A percentile compares a stretch with the other conserved stretches of the same genome.
Evolutionary conservation across 148 eudicot species (phyloP).

Genomic region (Suaeda aralocaspica): DNA sequence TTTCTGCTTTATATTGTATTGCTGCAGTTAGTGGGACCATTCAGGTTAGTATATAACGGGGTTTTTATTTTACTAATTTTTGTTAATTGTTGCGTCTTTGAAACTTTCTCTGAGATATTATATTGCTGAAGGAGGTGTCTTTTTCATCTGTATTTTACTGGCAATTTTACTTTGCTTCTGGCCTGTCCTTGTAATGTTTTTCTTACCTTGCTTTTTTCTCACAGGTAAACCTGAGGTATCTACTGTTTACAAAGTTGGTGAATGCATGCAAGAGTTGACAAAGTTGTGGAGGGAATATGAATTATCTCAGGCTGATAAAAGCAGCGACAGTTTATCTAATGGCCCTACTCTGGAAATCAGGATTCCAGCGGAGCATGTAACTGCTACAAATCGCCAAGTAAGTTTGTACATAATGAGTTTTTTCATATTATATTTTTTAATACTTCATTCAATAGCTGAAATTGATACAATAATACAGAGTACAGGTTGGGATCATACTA

Average conservation of each 20-base stretch:
- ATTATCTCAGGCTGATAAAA: constrained; percentile 51
- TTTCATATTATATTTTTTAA: background rate
- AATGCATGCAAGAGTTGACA: constrained; percentile 82
- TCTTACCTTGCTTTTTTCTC: too few species aligned
- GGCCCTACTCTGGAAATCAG: constrained; percentile 82
- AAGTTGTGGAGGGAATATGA: constrained; percentile 85
- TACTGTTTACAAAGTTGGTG: constrained; percentile 72
- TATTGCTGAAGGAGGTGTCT: too few species aligned
- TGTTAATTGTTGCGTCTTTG: background rate
- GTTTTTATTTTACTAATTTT: background rate
- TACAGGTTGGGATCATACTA: background rate
- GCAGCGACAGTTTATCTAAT: constrained; percentile 43
- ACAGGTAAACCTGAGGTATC: constrained; percentile 74
- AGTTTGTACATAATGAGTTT: constrained; percentile 16
- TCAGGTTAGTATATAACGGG: background rate
- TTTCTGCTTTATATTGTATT: background rate
- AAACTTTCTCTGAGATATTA: background rate
- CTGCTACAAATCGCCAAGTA: constrained; percentile 96
- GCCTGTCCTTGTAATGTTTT: too few species aligned
- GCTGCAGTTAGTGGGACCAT: background rate
- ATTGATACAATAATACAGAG: background rate
- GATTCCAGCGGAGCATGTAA: constrained; percentile 91
- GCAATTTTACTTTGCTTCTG: too few species aligned
- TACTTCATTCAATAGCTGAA: background rate
- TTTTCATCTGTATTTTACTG: too few species aligned